A percentile compares a stretch with the other conserved stretches of the same genome.
Evolutionary conservation across 305 asterid genomes (phyloP).

Genomic region (Fraxinus greggii): DNA sequence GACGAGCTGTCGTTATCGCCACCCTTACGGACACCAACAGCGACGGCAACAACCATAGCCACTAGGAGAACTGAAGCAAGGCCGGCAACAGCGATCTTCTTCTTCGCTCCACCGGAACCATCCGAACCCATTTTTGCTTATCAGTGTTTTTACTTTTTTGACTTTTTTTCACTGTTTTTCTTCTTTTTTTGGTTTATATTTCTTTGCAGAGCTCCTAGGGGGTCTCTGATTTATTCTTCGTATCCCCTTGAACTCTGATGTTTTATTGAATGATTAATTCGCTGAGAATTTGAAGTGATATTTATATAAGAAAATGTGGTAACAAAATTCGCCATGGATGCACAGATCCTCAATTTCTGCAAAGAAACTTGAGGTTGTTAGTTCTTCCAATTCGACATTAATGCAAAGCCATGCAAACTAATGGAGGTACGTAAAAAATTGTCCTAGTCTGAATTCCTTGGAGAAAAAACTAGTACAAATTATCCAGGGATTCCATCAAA

Average conservation of each 20-base stretch:
- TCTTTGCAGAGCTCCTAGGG: conserved; percentile 31
- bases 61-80: conserved; percentile 65
- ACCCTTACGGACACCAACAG: conserved; percentile 28
- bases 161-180: background rate
- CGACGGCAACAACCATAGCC: conserved; percentile 60
- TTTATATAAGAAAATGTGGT: background rate
- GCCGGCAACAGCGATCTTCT: conserved; percentile 47
- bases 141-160: background rate
- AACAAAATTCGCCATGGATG: background rate
- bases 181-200: background rate
- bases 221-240: conserved; percentile 3
- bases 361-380: background rate
- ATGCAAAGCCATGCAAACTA: background rate
- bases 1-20: background rate
- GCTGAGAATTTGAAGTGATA: background rate
- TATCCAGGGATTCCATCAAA: background rate
- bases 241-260: conserved; percentile 38
- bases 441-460: background rate
- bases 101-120: conserved; percentile 25
- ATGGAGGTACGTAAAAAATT: background rate
- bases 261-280: background rate
- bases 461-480: background rate
- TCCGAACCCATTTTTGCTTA: conserved; percentile 29
- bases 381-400: background rate
- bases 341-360: background rate